Conservation (phyloP, 2,329 filamentous ascomycete species). For the Penicillium sp. region DNA sequence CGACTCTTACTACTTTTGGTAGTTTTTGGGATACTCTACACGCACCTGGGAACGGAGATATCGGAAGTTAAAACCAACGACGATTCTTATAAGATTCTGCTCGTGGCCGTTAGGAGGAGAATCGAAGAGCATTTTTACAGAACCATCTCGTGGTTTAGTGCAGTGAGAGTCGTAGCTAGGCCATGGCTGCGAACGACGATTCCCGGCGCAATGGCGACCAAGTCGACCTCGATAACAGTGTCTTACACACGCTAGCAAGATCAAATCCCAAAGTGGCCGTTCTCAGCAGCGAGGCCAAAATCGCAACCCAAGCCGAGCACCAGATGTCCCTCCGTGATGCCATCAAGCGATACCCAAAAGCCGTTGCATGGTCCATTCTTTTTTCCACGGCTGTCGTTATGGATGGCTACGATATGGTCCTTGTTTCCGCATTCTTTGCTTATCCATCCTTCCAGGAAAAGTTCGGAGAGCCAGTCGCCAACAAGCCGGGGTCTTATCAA, state of each 20-base stretch:
- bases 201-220: background rate
- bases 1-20: background rate
- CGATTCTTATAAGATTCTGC: no score
- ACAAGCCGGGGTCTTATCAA: conserved; percentile 30
- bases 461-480: conserved; percentile 28
- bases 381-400: conserved; percentile 86
- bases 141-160: no score
- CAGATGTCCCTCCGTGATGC: conserved; percentile 71
- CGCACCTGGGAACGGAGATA: background rate
- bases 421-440: conserved; percentile 74
- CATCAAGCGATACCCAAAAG: conserved; percentile 78
- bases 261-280: background rate
- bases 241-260: background rate
- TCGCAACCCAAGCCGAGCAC: conserved; percentile 48
- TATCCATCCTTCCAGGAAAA: conserved; percentile 38
- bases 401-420: conserved; percentile 81
- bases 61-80: background rate
- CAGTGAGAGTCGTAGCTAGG: no score
- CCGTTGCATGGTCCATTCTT: conserved; percentile 74
- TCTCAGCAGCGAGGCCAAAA: conserved; percentile 42
- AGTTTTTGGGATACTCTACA: background rate
- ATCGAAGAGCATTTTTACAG: no score
- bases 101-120: no score
- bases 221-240: background rate
- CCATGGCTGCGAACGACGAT: no score